phyloP scores from a whole-genome alignment of 2,329 filamentous ascomycete species.

The Bipolaris victoriae region DNA sequence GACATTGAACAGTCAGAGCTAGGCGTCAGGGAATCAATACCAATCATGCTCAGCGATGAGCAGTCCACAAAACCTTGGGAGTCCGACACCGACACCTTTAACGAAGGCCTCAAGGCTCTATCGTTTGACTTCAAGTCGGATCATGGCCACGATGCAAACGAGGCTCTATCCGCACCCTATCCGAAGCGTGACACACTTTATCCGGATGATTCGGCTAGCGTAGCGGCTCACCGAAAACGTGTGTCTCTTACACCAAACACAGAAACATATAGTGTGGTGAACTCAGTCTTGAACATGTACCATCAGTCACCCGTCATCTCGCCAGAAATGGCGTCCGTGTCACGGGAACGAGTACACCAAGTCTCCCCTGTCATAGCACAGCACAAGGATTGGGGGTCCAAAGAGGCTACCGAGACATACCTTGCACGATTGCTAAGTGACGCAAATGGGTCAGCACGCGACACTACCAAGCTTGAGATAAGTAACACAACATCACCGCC shows the following conservation, averaged over 20 bases:
- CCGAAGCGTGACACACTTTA: constrained; percentile 42
- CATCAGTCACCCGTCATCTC: constrained; percentile 47
- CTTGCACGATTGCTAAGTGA: constrained; percentile 55
- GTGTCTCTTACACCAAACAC: constrained; percentile 46
- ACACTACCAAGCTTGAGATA: constrained; percentile 18
- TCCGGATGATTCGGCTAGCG: constrained; percentile 49
- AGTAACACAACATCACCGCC: constrained; percentile 14
- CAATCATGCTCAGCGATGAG: constrained; percentile 60
- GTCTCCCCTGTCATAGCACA: constrained; percentile 61
- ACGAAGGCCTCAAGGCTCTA: constrained; percentile 19
- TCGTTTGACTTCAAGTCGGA: constrained; percentile 24
- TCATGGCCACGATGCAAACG: constrained; percentile 28
- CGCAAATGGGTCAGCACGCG: constrained; percentile 39
- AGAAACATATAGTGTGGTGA: constrained; percentile 53
- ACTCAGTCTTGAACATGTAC: constrained; percentile 51
- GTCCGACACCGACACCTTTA: constrained; percentile 13
- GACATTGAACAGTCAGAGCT: constrained; percentile 51
- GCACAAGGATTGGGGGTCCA: constrained; percentile 61
- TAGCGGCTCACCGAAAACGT: constrained; percentile 41
- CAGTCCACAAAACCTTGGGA: constrained; percentile 21
- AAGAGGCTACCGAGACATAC: constrained; percentile 62
- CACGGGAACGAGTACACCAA: constrained; percentile 51
- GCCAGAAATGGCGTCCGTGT: constrained; percentile 49
- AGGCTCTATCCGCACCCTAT: constrained; percentile 42
- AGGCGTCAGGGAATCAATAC: constrained; percentile 61